Evolutionary conservation across 768 basidiomycete genomes (phyloP).

Genomic region (Macrolepiota dolichaula): DNA sequence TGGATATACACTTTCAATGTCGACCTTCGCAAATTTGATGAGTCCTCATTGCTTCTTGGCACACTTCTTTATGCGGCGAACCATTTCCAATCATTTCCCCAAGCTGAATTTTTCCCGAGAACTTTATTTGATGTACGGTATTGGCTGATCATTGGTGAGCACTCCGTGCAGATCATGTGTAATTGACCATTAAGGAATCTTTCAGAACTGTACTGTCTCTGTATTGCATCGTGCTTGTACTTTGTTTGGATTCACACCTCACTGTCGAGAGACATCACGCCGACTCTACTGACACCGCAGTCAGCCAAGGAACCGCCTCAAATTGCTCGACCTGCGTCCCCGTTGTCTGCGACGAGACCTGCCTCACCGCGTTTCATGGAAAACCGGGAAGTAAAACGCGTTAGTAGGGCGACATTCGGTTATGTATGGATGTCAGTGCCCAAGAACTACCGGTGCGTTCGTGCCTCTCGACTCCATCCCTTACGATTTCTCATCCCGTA

Average conservation of each 20-base stretch:
- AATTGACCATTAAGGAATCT: slow-evolving; percentile 10
- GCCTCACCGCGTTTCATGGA: slow-evolving; percentile 45
- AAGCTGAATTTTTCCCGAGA: slow-evolving; percentile 24
- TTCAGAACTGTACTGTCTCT: slow-evolving; percentile 57
- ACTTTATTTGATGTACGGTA: slow-evolving; percentile 27
- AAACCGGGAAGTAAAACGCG: slow-evolving; percentile 39
- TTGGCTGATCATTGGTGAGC: slow-evolving; percentile 53
- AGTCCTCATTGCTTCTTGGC: slow-evolving; percentile 61
- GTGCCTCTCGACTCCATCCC: neutral
- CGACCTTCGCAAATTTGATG: slow-evolving; percentile 59
- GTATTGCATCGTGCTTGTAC: slow-evolving; percentile 55
- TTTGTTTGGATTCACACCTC: slow-evolving; percentile 58
- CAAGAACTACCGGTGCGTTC: slow-evolving; percentile 73
- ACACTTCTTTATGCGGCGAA: slow-evolving; percentile 56
- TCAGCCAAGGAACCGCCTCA: slow-evolving; percentile 15
- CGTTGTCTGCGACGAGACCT: slow-evolving; percentile 19
- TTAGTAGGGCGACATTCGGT: slow-evolving; percentile 44
- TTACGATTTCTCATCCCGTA: slow-evolving; percentile 7
- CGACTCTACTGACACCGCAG: slow-evolving; percentile 15
- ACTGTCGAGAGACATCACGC: slow-evolving; percentile 26
- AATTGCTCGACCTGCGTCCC: slow-evolving; percentile 12
- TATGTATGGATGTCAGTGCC: slow-evolving; percentile 91
- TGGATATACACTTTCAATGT: slow-evolving; percentile 47
- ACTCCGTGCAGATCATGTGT: neutral
- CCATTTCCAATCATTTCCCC: slow-evolving; percentile 32